A percentile compares a stretch with the other conserved stretches of the same genome.
Conservation (phyloP, 495 filamentous ascomycete genomes). For the Aspergillus mulundensis region DNA sequence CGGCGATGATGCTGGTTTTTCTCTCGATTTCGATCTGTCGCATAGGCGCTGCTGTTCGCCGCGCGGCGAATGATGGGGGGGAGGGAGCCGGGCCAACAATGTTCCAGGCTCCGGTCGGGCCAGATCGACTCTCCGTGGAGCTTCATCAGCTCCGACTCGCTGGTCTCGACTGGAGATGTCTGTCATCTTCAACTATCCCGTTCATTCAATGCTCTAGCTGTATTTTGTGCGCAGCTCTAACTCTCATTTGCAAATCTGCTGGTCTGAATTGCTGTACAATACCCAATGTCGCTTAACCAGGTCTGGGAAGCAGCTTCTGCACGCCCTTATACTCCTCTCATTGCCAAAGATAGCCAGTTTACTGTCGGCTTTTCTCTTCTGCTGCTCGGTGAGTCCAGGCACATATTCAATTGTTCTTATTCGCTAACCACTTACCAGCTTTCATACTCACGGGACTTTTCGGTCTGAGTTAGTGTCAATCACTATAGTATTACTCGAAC, state of each 20-base stretch:
- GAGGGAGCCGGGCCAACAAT: constrained; percentile 14
- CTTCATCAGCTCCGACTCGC: constrained; percentile 7
- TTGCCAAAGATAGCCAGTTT: constrained; percentile 83
- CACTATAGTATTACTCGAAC: not conserved
- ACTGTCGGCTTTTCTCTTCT: constrained; percentile 75
- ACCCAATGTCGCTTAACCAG: constrained; percentile 67
- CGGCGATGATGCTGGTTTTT: not conserved
- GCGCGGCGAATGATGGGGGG: constrained; percentile 6
- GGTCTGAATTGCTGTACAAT: constrained; percentile 7
- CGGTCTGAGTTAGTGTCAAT: constrained; percentile 66
- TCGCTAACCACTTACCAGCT: constrained; percentile 36
- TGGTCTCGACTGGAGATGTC: not conserved
- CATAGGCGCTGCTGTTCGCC: constrained; percentile 4
- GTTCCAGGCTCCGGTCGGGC: constrained; percentile 18
- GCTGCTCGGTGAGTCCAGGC: constrained; percentile 48
- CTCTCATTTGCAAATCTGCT: constrained; percentile 5
- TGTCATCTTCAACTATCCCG: not conserved
- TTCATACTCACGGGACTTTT: constrained; percentile 67
- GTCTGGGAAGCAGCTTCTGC: constrained; percentile 84
- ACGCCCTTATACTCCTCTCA: constrained; percentile 74
- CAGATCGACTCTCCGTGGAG: constrained; percentile 15
- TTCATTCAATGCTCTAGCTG: not conserved
- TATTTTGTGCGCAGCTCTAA: not conserved
- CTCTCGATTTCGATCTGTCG: not conserved
- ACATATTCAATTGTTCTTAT: not conserved